Base-by-base conservation (phyloP, 371 early-diverging fungal species). In the Blastocladiella emersonii region DNA sequence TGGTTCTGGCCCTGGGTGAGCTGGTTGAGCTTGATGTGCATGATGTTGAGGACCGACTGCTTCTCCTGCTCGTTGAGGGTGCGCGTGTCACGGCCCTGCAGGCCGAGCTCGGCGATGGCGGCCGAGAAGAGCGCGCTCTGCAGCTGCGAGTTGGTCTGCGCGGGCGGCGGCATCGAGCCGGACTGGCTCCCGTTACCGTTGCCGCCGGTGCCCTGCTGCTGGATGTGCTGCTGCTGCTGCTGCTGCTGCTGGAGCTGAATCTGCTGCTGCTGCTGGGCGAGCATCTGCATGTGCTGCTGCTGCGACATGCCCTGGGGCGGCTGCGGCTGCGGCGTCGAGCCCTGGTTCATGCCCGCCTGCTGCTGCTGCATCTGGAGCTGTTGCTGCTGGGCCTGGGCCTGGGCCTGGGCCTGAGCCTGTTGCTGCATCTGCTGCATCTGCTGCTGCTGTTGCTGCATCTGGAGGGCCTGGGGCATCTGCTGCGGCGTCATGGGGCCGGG, bases 401-500 rank as follows among this genome's bases (percentile, higher is more conserved):
- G n/a, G 48, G 48, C 25, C 21, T 5, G 32, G 19, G 27, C 19
- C 63, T 37, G 30, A 64, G 13, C 21, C 63, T 30, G 55, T 65
- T 30, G 30, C 67, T 27, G 44, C 61, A 36, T 36, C 60, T 45
- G 57, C 63, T 65, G 65, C 66, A 27, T 23, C 68, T 32, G 53
- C 74, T 56, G 39, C 70, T 57, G 60, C 69, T n/a, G 44, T 66
- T 48, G 37, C 63, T 45, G 57, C 51, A 7, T 61, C 62, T 23
- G 36, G 53, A 30, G 15, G 32, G 53, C 30, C 10, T 30, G 27
- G 30, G 15, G 32, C 53, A 10, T 12, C 32, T 25, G 30, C 30
- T 25, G 21, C 32, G 27, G 32, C 53, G 19, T 30, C 53, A 15
- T 3, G 21, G 45, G 8, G 21, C 8, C 23, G 21, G 15, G 19